phyloP scores from a whole-genome alignment of 208 protist species.

The Phytomonas serpens region DNA sequence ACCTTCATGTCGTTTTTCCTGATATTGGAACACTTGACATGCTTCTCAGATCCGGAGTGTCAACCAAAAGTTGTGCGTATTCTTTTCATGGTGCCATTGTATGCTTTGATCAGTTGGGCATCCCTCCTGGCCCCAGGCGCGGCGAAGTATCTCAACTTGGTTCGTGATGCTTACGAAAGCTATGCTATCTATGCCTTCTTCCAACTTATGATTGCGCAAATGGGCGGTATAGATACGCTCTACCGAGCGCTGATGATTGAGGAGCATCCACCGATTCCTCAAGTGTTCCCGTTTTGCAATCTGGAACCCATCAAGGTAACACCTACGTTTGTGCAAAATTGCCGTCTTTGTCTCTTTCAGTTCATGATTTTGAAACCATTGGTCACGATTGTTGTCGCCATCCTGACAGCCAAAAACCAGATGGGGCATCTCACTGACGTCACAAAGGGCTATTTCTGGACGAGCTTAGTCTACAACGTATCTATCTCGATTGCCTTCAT shows the following conservation, averaged over 20 bases:
- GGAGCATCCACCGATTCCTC: slow-evolving; percentile 61
- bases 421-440: slow-evolving; percentile 75
- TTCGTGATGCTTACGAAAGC: slow-evolving; percentile 90
- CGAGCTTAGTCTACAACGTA: slow-evolving; percentile 88
- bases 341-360: slow-evolving; percentile 83
- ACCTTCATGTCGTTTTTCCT: slow-evolving; percentile 81
- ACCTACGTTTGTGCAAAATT: slow-evolving; percentile 82
- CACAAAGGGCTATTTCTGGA: slow-evolving; percentile 85
- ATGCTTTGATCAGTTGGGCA: slow-evolving; percentile 84
- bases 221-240: slow-evolving; percentile 84
- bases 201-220: slow-evolving; percentile 88
- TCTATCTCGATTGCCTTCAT: slow-evolving; percentile 90
- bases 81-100: slow-evolving; percentile 92
- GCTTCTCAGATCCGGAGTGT: slow-evolving; percentile 84
- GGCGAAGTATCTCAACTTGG: slow-evolving; percentile 85
- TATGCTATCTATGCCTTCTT: slow-evolving; percentile 95
- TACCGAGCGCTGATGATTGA: slow-evolving; percentile 81
- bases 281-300: slow-evolving; percentile 79
- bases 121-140: slow-evolving; percentile 51
- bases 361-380: slow-evolving; percentile 91
- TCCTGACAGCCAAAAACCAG: slow-evolving; percentile 59
- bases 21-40: slow-evolving; percentile 88
- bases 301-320: slow-evolving; percentile 77
- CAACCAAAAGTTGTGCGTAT: slow-evolving; percentile 91
- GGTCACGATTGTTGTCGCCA: slow-evolving; percentile 69